These are phyloP conservation scores for Amanita rubescens DNA, from an alignment of 768 basidiomycete genomes.

Conservation along the genomic window DNA sequence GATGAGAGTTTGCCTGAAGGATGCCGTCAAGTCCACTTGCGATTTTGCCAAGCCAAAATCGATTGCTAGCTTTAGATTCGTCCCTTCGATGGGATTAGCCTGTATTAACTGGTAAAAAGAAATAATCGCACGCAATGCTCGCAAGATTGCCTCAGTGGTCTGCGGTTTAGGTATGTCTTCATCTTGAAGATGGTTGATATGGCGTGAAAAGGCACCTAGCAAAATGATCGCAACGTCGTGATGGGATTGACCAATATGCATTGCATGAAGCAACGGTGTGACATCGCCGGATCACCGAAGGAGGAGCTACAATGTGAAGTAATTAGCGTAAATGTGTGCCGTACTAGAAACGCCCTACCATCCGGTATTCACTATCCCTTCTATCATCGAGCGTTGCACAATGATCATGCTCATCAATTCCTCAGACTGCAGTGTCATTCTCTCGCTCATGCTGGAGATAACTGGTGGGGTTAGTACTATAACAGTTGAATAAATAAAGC, in stretches of 20 bases:
- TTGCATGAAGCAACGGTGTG: conserved; percentile 87
- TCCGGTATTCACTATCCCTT: too few species aligned
- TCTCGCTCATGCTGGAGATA: too few species aligned
- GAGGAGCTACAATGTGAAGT: conserved; percentile 42
- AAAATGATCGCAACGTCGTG: conserved; percentile 82
- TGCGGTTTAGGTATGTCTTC: conserved; percentile 62
- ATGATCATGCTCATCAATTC: too few species aligned
- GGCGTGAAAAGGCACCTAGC: conserved; percentile 86
- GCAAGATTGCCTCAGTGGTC: conserved; percentile 67
- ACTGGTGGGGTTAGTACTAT: too few species aligned
- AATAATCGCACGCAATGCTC: conserved; percentile 59
- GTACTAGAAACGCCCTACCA: conserved; percentile 68
- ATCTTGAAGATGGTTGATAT: conserved; percentile 83
- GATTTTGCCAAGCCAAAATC: conserved; percentile 78
- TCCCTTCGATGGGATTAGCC: conserved; percentile 31
- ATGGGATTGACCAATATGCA: conserved; percentile 69
- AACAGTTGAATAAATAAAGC: too few species aligned
- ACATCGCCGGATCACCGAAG: conserved; percentile 80
- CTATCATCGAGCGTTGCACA: too few species aligned
- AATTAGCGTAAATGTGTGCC: conserved; percentile 18
- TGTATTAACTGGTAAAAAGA: neutral
- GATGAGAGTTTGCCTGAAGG: conserved; percentile 88
- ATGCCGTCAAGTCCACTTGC: conserved; percentile 81
- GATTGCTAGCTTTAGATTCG: conserved; percentile 88
- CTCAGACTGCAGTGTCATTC: too few species aligned